Base-by-base conservation (phyloP, 768 basidiomycete species). In the Amanita subjunquillea region DNA sequence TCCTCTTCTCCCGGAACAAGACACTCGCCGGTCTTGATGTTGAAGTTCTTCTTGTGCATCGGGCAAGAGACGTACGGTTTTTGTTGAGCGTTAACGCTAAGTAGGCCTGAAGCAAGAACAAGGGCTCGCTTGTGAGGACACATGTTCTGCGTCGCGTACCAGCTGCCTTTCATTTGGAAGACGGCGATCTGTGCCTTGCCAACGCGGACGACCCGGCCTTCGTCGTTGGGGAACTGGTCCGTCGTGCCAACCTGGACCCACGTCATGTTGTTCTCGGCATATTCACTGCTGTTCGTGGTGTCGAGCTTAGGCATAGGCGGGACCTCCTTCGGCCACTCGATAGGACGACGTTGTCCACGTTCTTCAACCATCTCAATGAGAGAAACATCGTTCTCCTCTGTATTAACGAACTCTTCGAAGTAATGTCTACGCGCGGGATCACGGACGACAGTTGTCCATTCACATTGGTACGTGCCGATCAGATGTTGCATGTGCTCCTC, bases 61-160 rank as follows among this genome's bases (percentile, higher is more conserved):
- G 83, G 83, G 58, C 80, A 75, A 60, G 64, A 66, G 47, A 67
- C 62, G 40, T 69, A 68, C 57, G 65, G 67, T 9, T 74, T 69
- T 9, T 81, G 82, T 4, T 74, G 65, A 17, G 72, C 62, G 47
- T 81, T 80, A 58, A 86, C 83, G 0, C 83, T 83, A 7, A 89
- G 68, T 50, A 89, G 75, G 15, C 82, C 82, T 54, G 85, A 79
- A 29, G 80, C 80, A 7, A 87, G 77, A 7, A 87, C 82, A 58
- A 86, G 84, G 0, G 85, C 83, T 3, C 78, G 74, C 2, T 65
- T 63, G 61, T 72, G 72, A 3, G 72, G 72, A 51, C 72, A 76
- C 64, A 85, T 78, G 64, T 87, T 84, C 60, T 87, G 85, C 2
- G 80, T 82, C 1, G 82, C 82, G 60, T 76, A 87, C 58, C 77